A percentile compares a stretch with the other conserved stretches of the same genome.
Conservation (phyloP, 108 stramenopile species). For the Mayamaea pseudoterrestris region DNA sequence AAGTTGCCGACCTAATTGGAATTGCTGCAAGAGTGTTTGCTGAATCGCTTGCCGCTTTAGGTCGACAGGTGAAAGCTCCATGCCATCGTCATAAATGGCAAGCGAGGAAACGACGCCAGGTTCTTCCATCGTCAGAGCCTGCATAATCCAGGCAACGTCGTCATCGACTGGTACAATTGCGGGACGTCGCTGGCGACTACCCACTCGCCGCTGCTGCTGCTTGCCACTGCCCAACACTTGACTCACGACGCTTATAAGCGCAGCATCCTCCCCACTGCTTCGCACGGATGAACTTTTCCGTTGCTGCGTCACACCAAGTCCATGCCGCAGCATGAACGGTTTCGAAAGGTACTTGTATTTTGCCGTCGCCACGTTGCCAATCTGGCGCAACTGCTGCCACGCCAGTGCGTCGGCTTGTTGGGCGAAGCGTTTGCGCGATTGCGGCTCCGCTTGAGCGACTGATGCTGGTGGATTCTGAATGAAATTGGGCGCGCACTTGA, state of each 20-base stretch:
- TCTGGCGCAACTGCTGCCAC: constrained; percentile 25
- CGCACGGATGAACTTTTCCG: not conserved
- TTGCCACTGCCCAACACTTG: not conserved
- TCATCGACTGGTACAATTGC: not conserved
- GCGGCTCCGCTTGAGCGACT: not conserved
- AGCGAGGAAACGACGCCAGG: not conserved
- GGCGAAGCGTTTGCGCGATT: constrained; percentile 12
- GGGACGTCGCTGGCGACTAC: not conserved
- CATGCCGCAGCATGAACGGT: constrained; percentile 46
- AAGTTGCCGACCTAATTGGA: not conserved
- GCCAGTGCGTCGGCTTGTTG: constrained; percentile 40
- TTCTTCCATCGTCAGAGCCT: constrained; percentile 4
- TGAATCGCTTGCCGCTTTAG: too few relatives aligned
- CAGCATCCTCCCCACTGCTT: not conserved
- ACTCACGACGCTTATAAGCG: not conserved
- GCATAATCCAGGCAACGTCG: constrained; percentile 1
- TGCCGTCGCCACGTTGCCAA: constrained; percentile 40
- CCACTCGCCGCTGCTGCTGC: not conserved
- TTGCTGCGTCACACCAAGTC: constrained; percentile 10
- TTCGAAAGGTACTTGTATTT: constrained; percentile 45
- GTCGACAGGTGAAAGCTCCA: too few relatives aligned
- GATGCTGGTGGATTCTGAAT: constrained; percentile 3
- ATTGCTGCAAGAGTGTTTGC: not conserved
- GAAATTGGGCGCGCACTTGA: constrained; percentile 5
- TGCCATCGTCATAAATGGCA: constrained; percentile 1